Evolutionary conservation across 2,329 filamentous ascomycete species (phyloP), one percentile per base, ranked within the genome.

Genomic region (Escovopsis weberi): DNA sequence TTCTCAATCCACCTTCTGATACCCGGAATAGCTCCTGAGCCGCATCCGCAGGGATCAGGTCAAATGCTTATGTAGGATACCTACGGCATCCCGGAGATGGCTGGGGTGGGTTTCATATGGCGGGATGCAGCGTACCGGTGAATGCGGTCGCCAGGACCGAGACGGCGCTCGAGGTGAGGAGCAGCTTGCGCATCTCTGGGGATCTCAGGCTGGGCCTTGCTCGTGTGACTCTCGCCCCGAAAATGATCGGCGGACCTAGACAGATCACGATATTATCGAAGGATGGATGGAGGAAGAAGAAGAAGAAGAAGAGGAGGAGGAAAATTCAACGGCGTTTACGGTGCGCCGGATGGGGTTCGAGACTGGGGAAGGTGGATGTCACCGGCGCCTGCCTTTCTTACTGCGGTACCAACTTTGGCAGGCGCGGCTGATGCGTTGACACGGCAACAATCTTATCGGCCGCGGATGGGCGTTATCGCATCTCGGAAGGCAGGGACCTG

Each of bases 131-230:
- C 69, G 45, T 70, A 85, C 82, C 68, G 48, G 85, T 74, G 34
- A 64, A 59, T 9, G 74, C 72, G 26, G 81, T 80, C 45, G 81
- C 64, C 46, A 80, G 66, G 46, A 85, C 65, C 33, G 81, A 84
- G 43, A 85, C 80, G 64, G 85, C 81, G 9, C 74, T 70, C 12
- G 78, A 79, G 6, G 78, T 79, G 53, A 86, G 72, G 49, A 86
- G 64, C 55, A 81, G 64, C 47, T 53, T 58, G 32, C 53, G 53
- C 59, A 64, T 62, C 4, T 40, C 50, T 26, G 37, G 7, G 53
- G 58, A 64, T 62, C 4, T 39, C 50, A 23, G 37, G 7, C 37
- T 19, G 26, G 28, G 41, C 39, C 7, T 33, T 33, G 26, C 12
- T 36, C n/a, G 44, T 40, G 34, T 40, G 40, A 43, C 37, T 30